Evolutionary conservation across 805 yeast genomes (phyloP).

Genomic region (Barnettozyma salicaria): DNA sequence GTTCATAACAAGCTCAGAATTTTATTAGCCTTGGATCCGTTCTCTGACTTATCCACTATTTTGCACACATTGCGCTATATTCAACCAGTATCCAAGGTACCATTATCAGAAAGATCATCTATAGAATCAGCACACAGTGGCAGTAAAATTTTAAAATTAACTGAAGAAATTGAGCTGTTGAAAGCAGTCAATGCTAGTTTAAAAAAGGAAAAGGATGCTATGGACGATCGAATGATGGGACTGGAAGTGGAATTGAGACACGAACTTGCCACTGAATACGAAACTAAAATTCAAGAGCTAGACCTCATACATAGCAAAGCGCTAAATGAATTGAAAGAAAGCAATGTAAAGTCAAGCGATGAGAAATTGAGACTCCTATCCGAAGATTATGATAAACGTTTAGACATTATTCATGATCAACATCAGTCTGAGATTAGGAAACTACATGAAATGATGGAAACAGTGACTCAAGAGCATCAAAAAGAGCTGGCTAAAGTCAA

Average conservation of each 20-base stretch:
- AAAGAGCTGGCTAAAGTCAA: neutral
- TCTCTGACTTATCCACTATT: constrained; percentile 17
- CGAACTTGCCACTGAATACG: constrained; percentile 29
- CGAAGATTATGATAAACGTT: constrained; percentile 28
- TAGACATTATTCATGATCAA: constrained; percentile 17
- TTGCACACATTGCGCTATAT: constrained; percentile 25
- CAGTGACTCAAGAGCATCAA: neutral
- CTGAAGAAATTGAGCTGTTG: constrained; percentile 19
- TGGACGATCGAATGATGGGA: constrained; percentile 15
- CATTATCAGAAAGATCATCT: constrained; percentile 18
- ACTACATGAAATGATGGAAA: neutral
- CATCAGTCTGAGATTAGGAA: neutral
- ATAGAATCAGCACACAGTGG: constrained; percentile 12
- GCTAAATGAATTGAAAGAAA: constrained; percentile 29
- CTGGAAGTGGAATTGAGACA: constrained; percentile 28
- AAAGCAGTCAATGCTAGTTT: constrained; percentile 15
- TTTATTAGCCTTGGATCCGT: constrained; percentile 25
- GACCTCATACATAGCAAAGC: constrained; percentile 30
- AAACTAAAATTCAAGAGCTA: constrained; percentile 32
- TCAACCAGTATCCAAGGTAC: constrained; percentile 25
- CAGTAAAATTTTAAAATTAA: constrained; percentile 8
- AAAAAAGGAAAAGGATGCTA: constrained; percentile 22
- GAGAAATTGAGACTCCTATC: constrained; percentile 29
- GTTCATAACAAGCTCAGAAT: constrained; percentile 21
- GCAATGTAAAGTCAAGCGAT: constrained; percentile 24